A percentile compares a stretch with the other conserved stretches of the same genome.
Evolutionary conservation across 73 alveolate species (phyloP).

Genomic region (Paramecium sonneborni): DNA sequence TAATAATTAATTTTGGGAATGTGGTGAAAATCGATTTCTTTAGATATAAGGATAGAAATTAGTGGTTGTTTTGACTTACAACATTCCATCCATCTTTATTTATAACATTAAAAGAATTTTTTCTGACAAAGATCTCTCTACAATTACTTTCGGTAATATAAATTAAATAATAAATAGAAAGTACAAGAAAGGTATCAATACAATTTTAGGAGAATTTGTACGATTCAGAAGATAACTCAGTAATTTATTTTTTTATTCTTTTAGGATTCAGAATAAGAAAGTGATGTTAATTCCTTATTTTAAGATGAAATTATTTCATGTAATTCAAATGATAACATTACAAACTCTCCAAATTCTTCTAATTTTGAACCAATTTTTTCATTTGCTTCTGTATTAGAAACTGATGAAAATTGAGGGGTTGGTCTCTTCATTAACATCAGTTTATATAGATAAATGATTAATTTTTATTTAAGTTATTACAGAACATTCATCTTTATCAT

Average conservation of each 20-base stretch:
- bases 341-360: neutral
- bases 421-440: neutral
- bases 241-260: neutral
- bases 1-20: neutral
- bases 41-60: neutral
- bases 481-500: neutral
- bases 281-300: neutral
- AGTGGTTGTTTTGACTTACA: neutral
- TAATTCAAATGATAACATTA: neutral
- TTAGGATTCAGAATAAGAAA: conserved; percentile 22
- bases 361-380: neutral
- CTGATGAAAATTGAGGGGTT: neutral
- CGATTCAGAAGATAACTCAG: neutral
- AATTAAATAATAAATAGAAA: neutral
- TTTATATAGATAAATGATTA: neutral
- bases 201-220: neutral
- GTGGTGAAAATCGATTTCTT: neutral
- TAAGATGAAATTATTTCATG: neutral
- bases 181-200: neutral
- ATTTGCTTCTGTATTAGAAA: too few relatives aligned
- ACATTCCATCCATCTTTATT: neutral
- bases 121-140: conserved; percentile 6
- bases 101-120: neutral
- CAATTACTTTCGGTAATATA: neutral
- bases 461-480: neutral